phyloP scores from a whole-genome alignment of 495 filamentous ascomycete species.

The Xylaria curta region DNA sequence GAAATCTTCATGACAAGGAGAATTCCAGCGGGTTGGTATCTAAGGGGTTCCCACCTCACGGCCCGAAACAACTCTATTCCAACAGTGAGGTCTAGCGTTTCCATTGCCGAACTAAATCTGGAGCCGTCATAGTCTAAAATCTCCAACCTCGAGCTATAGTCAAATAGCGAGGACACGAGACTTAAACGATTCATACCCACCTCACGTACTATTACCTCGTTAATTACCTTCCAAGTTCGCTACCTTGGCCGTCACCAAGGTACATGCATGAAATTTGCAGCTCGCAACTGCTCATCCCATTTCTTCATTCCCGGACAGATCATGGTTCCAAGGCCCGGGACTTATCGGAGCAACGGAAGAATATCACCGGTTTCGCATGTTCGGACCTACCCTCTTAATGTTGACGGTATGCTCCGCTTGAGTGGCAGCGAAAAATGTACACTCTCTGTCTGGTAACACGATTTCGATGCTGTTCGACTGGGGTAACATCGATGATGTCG shows the following conservation, averaged over 20 bases:
- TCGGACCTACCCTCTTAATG: neutral
- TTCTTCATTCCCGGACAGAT: neutral
- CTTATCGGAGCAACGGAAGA: neutral
- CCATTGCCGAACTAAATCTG: conserved; percentile 1
- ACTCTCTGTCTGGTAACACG: neutral
- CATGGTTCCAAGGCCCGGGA: neutral
- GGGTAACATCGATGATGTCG: neutral
- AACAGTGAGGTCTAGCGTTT: neutral
- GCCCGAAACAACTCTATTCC: neutral
- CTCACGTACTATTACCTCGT: conserved; percentile 5
- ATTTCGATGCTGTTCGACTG: neutral
- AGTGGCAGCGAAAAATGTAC: neutral
- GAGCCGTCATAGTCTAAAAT: conserved; percentile 10
- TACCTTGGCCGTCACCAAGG: neutral
- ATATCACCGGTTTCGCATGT: neutral
- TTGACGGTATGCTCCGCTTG: neutral
- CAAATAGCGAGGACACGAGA: neutral
- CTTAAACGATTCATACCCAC: conserved; percentile 1
- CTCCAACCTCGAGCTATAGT: neutral
- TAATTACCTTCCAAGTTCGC: neutral
- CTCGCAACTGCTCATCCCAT: neutral
- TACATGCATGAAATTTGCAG: neutral
- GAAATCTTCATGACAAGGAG: neutral
- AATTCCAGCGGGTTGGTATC: neutral
- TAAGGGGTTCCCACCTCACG: neutral